Evolutionary conservation across 78 protist species (phyloP), one percentile per base, ranked within the genome.

Genomic region (Cavenderia fasciculata): DNA sequence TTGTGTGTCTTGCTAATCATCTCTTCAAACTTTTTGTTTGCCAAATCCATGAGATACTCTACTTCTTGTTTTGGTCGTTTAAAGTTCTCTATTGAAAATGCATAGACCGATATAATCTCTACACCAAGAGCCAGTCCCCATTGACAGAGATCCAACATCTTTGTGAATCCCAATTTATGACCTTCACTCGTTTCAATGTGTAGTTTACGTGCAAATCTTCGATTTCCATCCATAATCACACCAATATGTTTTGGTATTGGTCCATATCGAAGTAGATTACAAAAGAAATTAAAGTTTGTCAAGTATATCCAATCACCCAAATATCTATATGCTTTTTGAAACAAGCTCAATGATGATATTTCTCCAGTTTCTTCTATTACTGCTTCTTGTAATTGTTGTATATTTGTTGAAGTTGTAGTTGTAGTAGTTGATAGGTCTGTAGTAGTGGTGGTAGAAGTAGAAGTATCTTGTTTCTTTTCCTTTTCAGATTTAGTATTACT

Each of bases 151-250:
- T 92, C 86, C 47, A 72, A 21, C 72, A 89, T 61, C 29, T 63
- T 89, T 18, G 33, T 41, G 25, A 84, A 94, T 2, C 98, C 98
- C 0, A 14, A 21, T n/a, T 31, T 16, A 56, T 97, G 98, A 2
- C 97, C 98, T 2, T 23, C 72, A 0, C 11, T 21, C 0, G 59
- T 29, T 12, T 29, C 68, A 29, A 94, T 7, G 34, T 77, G 31
- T 5, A 21, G 34, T 12, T 4, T 6, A 0, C 62, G 33, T 0
- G 98, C 97, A 29, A 43, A 97, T 19, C 98, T 54, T 11, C 98
- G 84, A 88, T 97, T 97, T 18, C 98, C 98, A 34, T 97, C 99
- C 99, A 97, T 97, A 56, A 97, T 96, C 34, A 97, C 84, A 2
- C 97, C 98, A 5, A 97, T 78, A 54, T 96, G 97, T 36, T 40